phyloP scores from a whole-genome alignment of 495 filamentous ascomycete genomes.

The Sordaria brevicollis region DNA sequence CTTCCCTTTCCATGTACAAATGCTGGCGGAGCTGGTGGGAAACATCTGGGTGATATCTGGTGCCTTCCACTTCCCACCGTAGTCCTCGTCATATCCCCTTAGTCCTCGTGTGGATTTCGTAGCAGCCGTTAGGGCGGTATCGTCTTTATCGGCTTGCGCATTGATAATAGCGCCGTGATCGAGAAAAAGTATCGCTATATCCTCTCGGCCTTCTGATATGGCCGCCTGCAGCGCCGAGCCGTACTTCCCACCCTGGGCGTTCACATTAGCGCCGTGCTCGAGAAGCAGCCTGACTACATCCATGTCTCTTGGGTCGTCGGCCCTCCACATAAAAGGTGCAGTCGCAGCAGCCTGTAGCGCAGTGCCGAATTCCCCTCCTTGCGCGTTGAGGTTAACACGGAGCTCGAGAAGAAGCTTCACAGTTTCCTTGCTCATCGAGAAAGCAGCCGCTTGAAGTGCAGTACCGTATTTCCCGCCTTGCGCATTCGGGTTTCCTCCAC shows the following conservation, averaged over 20 bases:
- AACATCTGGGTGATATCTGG: too few species aligned
- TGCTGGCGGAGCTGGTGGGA: too few species aligned
- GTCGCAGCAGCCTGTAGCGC: conserved; percentile 13
- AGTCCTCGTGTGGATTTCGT: too few species aligned
- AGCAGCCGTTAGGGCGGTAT: conserved; percentile 14
- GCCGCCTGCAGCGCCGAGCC: conserved; percentile 16
- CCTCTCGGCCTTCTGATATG: conserved; percentile 4
- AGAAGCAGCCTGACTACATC: not conserved
- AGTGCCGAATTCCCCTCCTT: conserved; percentile 11
- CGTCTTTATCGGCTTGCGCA: not conserved
- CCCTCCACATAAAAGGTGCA: too few species aligned
- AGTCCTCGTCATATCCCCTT: too few species aligned
- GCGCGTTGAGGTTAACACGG: conserved; percentile 15
- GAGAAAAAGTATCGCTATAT: conserved; percentile 15
- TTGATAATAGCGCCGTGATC: conserved; percentile 11
- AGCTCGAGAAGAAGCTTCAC: not conserved
- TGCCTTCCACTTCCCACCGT: too few species aligned
- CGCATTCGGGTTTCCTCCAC: conserved; percentile 15
- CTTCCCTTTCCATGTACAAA: too few species aligned
- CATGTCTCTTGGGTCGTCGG: too few species aligned
- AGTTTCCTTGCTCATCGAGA: too few species aligned
- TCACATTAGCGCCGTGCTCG: conserved; percentile 14
- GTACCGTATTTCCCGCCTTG: conserved; percentile 12
- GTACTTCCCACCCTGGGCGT: conserved; percentile 11
- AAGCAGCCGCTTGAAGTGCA: conserved; percentile 15